A percentile compares a stretch with the other conserved stretches of the same genome.
Conservation (phyloP, 2,329 filamentous ascomycete genomes). For the Aspergillus calidoustus region DNA sequence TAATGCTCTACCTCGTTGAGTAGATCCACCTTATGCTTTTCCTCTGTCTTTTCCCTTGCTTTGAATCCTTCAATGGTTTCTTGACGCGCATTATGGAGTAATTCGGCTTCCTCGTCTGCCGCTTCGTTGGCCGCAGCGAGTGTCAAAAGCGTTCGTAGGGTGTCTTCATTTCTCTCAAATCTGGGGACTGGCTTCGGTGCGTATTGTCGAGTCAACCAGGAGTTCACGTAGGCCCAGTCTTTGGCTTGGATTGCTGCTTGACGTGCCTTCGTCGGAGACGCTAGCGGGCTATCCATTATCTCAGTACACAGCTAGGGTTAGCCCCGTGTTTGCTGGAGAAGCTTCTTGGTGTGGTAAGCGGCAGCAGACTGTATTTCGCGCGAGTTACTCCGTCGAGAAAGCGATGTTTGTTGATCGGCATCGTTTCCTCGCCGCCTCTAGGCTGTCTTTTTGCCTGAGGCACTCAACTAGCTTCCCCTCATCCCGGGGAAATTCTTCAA, state of each 20-base stretch:
- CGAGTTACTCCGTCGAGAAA: not conserved
- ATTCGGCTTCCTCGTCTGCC: conserved; percentile 53
- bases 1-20: conserved; percentile 59
- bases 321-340: not conserved
- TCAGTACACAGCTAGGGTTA: not conserved
- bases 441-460: not conserved
- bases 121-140: conserved; percentile 77
- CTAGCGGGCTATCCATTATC: conserved; percentile 50
- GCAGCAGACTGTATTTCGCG: not conserved
- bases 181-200: conserved; percentile 65
- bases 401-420: not conserved
- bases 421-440: conserved; percentile 11
- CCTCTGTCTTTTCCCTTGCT: conserved; percentile 33
- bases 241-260: conserved; percentile 81
- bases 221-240: conserved; percentile 88
- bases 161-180: conserved; percentile 88
- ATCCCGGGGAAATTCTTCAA: not conserved
- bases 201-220: conserved; percentile 77
- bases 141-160: conserved; percentile 73
- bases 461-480: not conserved
- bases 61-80: conserved; percentile 40
- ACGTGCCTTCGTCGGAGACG: conserved; percentile 68
- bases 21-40: conserved; percentile 47
- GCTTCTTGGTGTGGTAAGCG: not conserved
- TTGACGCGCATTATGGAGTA: conserved; percentile 43